These are phyloP conservation scores for Neospora caninum DNA, from an alignment of 169 alveolate species.

Conservation along the genomic window DNA sequence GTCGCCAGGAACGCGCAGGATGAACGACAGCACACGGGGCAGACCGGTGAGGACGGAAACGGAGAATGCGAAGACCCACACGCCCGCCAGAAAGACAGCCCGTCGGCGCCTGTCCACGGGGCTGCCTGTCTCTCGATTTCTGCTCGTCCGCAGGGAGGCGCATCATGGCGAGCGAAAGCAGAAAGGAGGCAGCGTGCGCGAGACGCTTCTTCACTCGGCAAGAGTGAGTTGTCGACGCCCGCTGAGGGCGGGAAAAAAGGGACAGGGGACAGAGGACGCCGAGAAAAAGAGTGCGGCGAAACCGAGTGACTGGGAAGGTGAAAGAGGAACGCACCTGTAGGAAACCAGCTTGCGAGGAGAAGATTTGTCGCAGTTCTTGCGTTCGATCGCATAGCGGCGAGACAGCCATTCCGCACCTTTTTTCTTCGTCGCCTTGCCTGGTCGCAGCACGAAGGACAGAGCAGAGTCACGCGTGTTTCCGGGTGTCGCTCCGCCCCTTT, in stretches of 20 bases:
- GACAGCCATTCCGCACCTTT: conserved; percentile 77
- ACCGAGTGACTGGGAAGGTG: not conserved
- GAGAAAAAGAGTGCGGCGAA: not conserved
- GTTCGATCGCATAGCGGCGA: conserved; percentile 86
- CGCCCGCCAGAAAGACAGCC: not conserved
- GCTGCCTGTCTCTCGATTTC: no score
- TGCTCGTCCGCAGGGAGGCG: no score
- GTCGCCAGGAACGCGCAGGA: not conserved
- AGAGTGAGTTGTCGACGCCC: no score
- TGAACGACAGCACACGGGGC: not conserved
- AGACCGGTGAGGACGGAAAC: not conserved
- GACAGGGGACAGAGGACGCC: no score
- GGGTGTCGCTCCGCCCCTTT: not conserved
- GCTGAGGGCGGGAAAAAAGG: no score
- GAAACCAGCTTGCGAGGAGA: conserved; percentile 84
- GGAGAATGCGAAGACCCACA: not conserved
- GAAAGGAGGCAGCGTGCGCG: no score
- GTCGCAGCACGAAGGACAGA: not conserved
- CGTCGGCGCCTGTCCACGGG: not conserved
- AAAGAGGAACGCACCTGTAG: conserved; percentile 67
- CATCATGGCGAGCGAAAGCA: no score
- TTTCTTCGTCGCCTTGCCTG: conserved; percentile 71
- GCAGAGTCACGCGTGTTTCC: not conserved
- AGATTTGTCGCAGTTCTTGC: conserved; percentile 76
- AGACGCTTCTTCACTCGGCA: no score